Percentiles rank a stretch among this genome's conserved stretches.
Evolutionary conservation across 108 stramenopile genomes (phyloP).

Genomic region (Nitzschia inconspicua): DNA sequence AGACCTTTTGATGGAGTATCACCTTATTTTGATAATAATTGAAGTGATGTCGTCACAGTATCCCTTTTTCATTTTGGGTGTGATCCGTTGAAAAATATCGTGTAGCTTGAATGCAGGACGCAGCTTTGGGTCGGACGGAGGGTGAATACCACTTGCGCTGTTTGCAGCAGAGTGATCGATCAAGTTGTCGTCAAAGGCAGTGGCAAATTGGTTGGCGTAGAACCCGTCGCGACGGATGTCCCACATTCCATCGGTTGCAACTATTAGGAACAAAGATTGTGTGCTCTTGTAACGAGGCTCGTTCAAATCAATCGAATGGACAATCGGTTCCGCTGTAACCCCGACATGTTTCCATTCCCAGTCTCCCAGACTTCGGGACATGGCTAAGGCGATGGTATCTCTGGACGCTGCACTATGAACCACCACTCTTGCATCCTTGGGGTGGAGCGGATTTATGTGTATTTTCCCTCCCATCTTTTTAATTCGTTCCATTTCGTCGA

Average conservation of each 20-base stretch:
- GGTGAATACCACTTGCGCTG: not conserved
- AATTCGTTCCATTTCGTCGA: slow-evolving; percentile 61
- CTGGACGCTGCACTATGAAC: slow-evolving; percentile 24
- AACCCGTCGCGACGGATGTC: slow-evolving; percentile 51
- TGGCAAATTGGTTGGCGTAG: slow-evolving; percentile 49
- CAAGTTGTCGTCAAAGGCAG: slow-evolving; percentile 12
- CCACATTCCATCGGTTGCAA: slow-evolving; percentile 74
- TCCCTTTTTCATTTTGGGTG: slow-evolving; percentile 21
- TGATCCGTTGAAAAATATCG: slow-evolving; percentile 15
- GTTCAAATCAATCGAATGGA: slow-evolving; percentile 48
- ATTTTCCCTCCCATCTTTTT: slow-evolving; percentile 56
- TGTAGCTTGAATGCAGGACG: slow-evolving; percentile 11
- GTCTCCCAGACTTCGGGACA: slow-evolving; percentile 75
- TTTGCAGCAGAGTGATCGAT: not conserved
- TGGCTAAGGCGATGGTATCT: slow-evolving; percentile 64
- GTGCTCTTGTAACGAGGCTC: too few species aligned
- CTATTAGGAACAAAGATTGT: slow-evolving; percentile 43
- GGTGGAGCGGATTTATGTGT: slow-evolving; percentile 41
- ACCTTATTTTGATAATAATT: slow-evolving; percentile 17
- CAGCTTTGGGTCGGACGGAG: not conserved
- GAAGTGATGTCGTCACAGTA: slow-evolving; percentile 39
- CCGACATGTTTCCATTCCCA: slow-evolving; percentile 58
- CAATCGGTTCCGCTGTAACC: slow-evolving; percentile 66
- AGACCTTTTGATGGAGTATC: not conserved
- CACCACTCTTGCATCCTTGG: slow-evolving; percentile 44